Evolutionary conservation across 1,139 yeast genomes (phyloP), one percentile per base, ranked within the genome.

Genomic region (Lodderomyces theae): DNA sequence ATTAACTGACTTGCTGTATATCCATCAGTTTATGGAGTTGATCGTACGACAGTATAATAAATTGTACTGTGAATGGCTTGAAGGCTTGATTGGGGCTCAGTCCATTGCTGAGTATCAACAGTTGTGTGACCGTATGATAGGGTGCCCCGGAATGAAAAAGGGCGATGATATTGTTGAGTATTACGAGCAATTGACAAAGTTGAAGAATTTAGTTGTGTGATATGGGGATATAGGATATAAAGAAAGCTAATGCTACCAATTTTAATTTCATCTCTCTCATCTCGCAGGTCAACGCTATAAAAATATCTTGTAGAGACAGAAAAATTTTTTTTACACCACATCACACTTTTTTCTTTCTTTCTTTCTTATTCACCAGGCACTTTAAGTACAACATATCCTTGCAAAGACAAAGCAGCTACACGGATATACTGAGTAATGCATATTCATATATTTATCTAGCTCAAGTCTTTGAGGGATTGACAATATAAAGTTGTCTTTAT

Each of bases 11-110:
- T 32, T 37, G 4, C 33, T 36, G 16, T 34, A 45, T 33, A 28
- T 48, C 2, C 35, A 40, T 24, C 35, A 39, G 34, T 48, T 48
- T 38, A 45, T 46, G 43, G 50, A 48, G 13, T 43, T 46, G 35
- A 46, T 48, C 30, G 41, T 42, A 5, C 34, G 38, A 2, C 46
- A 45, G 26, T 48, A 43, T 35, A 47, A 45, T 36, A 44, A 43
- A 25, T 43, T 48, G 30, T 47, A 46, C 29, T 38, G 47, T n/a
- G 41, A 43, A 13, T 43, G 49, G 49, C 35, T 48, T 16, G 49
- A 47, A 23, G 48, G 46, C 5, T 42, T 48, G 6, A 42, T 48
- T 32, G 51, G 51, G 3, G 17, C 41, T 17, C 25, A 35, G 28
- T 43, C 44, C 15, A 40, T 44, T 8, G 36, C 23, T 12, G 43